Evolutionary conservation across 192 early-diverging fungal genomes (phyloP).

Genomic region (Physocladia obscura): DNA sequence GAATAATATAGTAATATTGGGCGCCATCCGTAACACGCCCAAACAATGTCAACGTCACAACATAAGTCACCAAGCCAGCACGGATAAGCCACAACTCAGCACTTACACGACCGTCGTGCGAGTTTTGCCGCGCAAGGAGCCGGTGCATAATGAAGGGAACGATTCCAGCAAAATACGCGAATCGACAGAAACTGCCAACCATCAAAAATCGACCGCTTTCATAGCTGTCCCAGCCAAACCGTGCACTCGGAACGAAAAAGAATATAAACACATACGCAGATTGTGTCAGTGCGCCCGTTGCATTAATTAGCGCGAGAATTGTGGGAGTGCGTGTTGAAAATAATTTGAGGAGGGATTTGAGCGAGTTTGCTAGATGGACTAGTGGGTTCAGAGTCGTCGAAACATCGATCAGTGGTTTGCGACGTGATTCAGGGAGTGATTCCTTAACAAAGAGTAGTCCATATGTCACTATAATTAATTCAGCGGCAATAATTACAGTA

Average conservation of each 20-base stretch:
- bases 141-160: conserved; percentile 8
- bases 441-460: conserved; percentile 36
- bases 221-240: conserved; percentile 48
- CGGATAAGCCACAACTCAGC: too few relatives aligned
- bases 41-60: conserved; percentile 13
- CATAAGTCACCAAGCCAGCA: conserved; percentile 29
- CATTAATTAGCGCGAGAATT: conserved; percentile 29
- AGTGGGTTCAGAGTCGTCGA: conserved; percentile 13
- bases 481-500: conserved; percentile 25
- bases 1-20: conserved; percentile 40
- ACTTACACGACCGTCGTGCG: too few relatives aligned
- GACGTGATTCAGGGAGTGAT: conserved; percentile 26
- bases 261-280: conserved; percentile 30
- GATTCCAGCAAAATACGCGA: conserved; percentile 41
- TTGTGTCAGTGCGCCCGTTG: conserved; percentile 16
- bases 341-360: background rate
- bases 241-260: conserved; percentile 38
- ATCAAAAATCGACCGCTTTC: conserved; percentile 40
- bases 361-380: background rate
- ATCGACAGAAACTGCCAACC: conserved; percentile 26
- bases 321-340: conserved; percentile 20
- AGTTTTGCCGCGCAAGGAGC: too few relatives aligned
- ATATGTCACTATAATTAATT: conserved; percentile 32
- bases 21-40: conserved; percentile 29
- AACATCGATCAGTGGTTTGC: background rate